Base-by-base conservation (phyloP, 805 yeast species). In the Maudiozyma bulderi region DNA sequence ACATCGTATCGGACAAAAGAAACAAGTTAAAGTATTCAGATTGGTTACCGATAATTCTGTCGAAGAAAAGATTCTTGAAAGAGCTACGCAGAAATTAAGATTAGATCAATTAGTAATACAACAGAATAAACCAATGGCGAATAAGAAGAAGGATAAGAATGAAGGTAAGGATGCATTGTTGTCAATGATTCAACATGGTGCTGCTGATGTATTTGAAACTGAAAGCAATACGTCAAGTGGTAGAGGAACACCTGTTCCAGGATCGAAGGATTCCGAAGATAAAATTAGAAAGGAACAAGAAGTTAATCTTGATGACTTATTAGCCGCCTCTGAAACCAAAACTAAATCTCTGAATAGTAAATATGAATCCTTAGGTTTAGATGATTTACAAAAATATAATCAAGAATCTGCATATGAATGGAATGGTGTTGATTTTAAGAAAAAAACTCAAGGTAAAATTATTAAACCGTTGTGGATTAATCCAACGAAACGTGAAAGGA, bases 171-270 rank as follows among this genome's bases (percentile, higher is more conserved):
- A 82, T 59, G 93, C 85, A 44, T 75, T 86, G 54, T 72, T 86
- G 52, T 78, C 80, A 52, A 85, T 86, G 93, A 86, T 86, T 65
- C 91, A 86, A 64, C 82, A 76, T 64, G 95, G 95, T 61, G 93
- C 93, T 0, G 78, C 79, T 3, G 82, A 80, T 46, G 77, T 85
- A 41, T 80, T 68, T 61, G 41, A 62, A 53, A 44, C 46, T 28
- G 51, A 43, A 31, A 48, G 56, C 42, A 38, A 56, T 35, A 37
- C 31, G 11, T 28, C 48, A 13, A 56, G 60, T 43, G 50, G 52
- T 7, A 53, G 53, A 29, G 57, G 57, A 7, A 62, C 67, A 2
- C 67, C 67, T 29, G 50, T 54, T 38, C 54, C 60, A 10, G 60
- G 56, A 10, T 64, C 55, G 14, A 69, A 54, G 6, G 59, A 55